These are phyloP conservation scores for Dittrichia graveolens DNA, from an alignment of 129 eudicot species.

Conservation along the genomic window DNA sequence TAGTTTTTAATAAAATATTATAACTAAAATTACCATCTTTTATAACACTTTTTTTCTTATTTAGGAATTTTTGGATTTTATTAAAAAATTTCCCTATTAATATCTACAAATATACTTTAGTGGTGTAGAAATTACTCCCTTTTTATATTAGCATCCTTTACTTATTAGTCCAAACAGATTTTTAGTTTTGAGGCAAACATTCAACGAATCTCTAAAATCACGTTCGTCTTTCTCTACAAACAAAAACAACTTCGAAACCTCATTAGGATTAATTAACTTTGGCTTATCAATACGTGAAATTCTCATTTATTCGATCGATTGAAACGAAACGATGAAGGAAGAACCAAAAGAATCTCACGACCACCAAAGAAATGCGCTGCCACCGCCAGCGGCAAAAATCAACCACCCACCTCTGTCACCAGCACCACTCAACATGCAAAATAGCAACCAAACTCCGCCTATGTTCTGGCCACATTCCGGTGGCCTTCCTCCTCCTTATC, in stretches of 20 bases:
- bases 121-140: too few species aligned
- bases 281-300: neutral
- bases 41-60: too few species aligned
- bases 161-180: neutral
- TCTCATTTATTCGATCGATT: slow-evolving; percentile 11
- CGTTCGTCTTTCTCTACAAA: neutral
- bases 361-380: slow-evolving; percentile 35
- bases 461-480: slow-evolving; percentile 24
- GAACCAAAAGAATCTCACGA: slow-evolving; percentile 27
- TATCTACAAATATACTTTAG: too few species aligned
- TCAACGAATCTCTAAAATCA: slow-evolving; percentile 18
- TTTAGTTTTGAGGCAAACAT: slow-evolving; percentile 9
- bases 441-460: slow-evolving; percentile 23
- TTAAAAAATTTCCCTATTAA: too few species aligned
- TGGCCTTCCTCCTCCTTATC: slow-evolving; percentile 33
- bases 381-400: slow-evolving; percentile 10
- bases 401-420: slow-evolving; percentile 17
- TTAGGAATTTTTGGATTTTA: too few species aligned
- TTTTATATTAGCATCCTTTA: too few species aligned
- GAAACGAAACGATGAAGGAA: slow-evolving; percentile 22
- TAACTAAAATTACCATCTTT: too few species aligned
- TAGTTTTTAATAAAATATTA: too few species aligned
- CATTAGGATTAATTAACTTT: neutral
- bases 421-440: slow-evolving; percentile 25
- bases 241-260: too few species aligned